Evolutionary conservation across 257 asterid species (phyloP), one percentile per base, ranked within the genome.

Genomic region (Henckelia pumila): DNA sequence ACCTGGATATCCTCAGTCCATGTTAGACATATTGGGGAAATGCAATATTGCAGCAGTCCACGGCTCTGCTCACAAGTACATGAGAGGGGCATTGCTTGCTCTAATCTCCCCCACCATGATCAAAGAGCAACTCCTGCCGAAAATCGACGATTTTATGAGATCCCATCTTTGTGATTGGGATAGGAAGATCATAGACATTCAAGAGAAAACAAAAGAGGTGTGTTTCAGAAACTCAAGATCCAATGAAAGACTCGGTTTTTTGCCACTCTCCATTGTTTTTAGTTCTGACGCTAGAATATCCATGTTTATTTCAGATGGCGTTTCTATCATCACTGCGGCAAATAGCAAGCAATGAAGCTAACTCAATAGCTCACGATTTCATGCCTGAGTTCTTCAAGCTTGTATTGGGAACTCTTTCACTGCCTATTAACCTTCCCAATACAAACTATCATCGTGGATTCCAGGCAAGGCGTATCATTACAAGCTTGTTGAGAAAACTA

Each of bases 311-410:
- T 17, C 83, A 94, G 99, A 94, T 94, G 96, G 99, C 99, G 22
- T 89, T 94, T 73, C 71, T 85, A 16, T 94, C 98, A 35, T 86
- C 99, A 0, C 64, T 87, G 62, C 85, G 84, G 71, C 99, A 94
- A 74, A 94, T 94, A 68, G 97, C 96, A 29, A 88, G 96, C 70
- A 72, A 69, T 26, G 96, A 94, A 86, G 91, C 96, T 4, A 67
- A 74, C 68, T 61, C 86, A 22, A 81, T 94, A 74, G 83, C 89
- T 30, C 77, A 80, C 68, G 80, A 75, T 30, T 94, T 94, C 81
- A 87, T 89, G 96, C 91, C 95, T 20, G 98, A 89, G 63, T 94
- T 94, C 82, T 94, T 88, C 61, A 94, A 87, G 76, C 80, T 94
- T 4, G 99, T 94, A 7, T 25, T 94, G 5, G 99, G 99, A 65